These are phyloP conservation scores for Gamsiella multidivaricata DNA, from an alignment of 192 early-diverging fungal species.

Conservation along the genomic window DNA sequence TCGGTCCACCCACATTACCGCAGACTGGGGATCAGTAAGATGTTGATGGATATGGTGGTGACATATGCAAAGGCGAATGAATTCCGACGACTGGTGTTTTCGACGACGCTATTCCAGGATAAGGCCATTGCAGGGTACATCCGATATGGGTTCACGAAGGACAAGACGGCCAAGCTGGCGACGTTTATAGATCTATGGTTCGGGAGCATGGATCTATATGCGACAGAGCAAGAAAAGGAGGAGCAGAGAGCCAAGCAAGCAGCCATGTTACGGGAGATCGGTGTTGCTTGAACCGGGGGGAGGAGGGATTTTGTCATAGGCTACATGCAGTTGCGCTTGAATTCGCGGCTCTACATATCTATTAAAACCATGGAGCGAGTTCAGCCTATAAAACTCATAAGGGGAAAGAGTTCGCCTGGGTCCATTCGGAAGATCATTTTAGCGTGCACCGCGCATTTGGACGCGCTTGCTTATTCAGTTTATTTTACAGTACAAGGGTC, in stretches of 20 bases:
- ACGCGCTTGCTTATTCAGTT: too few species aligned
- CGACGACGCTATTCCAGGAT: conserved; percentile 9
- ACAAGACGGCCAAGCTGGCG: background rate
- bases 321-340: too few species aligned
- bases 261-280: background rate
- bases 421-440: too few species aligned
- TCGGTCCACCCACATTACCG: conserved; percentile 41
- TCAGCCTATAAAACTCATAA: too few species aligned
- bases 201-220: conserved; percentile 12
- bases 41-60: conserved; percentile 15
- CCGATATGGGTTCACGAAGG: conserved; percentile 24
- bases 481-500: too few species aligned
- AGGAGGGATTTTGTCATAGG: too few species aligned
- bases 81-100: conserved; percentile 16
- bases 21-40: conserved; percentile 28
- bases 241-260: background rate
- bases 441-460: too few species aligned
- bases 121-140: conserved; percentile 27
- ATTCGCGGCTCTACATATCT: too few species aligned
- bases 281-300: too few species aligned
- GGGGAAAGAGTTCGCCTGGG: too few species aligned
- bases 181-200: conserved; percentile 10
- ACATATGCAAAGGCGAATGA: conserved; percentile 19
- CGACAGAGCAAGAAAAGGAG: conserved; percentile 7
- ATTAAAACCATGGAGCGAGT: too few species aligned